Conservation (phyloP, 495 filamentous ascomycete genomes). For the Talaromyces nanjingensis region DNA sequence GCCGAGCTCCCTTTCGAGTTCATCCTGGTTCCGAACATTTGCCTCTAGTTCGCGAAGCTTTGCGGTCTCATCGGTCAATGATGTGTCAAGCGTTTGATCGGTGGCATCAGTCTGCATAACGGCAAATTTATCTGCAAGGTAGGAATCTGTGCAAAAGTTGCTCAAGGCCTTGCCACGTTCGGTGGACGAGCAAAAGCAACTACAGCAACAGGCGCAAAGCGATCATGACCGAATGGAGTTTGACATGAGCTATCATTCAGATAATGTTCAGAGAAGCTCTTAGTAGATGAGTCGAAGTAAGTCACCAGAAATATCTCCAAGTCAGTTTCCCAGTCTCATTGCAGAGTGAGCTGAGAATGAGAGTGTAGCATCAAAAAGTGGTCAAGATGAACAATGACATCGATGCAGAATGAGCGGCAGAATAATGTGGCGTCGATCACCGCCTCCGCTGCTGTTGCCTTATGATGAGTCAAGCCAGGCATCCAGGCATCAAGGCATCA, state of each 20-base stretch:
- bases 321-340: neutral
- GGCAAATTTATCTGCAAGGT: neutral
- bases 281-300: neutral
- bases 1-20: constrained; percentile 69
- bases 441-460: constrained; percentile 2
- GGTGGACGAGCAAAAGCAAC: neutral
- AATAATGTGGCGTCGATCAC: constrained; percentile 7
- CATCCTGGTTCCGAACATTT: constrained; percentile 75
- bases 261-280: neutral
- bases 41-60: constrained; percentile 62
- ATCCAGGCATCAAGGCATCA: neutral
- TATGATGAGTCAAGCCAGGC: constrained; percentile 3
- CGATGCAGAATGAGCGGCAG: constrained; percentile 3
- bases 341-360: neutral
- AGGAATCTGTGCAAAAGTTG: neutral
- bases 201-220: neutral
- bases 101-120: neutral
- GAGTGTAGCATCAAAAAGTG: neutral
- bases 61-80: constrained; percentile 41
- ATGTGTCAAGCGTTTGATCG: neutral
- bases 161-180: neutral
- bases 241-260: neutral
- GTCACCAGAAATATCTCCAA: neutral
- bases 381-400: neutral
- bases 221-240: neutral